A percentile compares a stretch with the other conserved stretches of the same genome.
These are phyloP conservation scores for Tuber borchii DNA, from an alignment of 495 filamentous ascomycete species.

Conservation along the genomic window DNA sequence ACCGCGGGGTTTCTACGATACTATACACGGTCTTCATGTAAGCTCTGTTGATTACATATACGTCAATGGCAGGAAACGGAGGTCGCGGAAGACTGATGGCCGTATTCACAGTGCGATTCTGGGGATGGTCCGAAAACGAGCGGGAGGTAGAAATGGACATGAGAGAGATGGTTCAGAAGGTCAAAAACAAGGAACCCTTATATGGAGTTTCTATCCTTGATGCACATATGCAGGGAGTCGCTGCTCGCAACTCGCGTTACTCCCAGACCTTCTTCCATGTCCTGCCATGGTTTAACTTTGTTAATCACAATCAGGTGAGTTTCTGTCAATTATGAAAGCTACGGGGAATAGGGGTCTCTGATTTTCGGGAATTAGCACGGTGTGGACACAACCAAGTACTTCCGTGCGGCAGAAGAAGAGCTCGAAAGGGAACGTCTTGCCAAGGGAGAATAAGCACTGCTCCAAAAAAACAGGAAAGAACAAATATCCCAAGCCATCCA, in stretches of 20 bases:
- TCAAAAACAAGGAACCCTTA: slow-evolving; percentile 83
- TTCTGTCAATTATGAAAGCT: slow-evolving; percentile 21
- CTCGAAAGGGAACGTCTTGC: slow-evolving; percentile 52
- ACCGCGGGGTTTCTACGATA: slow-evolving; percentile 70
- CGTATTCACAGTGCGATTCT: slow-evolving; percentile 66
- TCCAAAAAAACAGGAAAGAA: slow-evolving; percentile 11
- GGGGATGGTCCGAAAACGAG: slow-evolving; percentile 84
- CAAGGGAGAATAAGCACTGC: slow-evolving; percentile 22
- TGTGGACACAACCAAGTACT: slow-evolving; percentile 97
- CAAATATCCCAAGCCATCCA: slow-evolving; percentile 18
- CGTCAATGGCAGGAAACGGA: not conserved
- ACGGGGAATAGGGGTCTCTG: not conserved
- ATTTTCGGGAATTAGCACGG: slow-evolving; percentile 58
- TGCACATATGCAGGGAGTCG: slow-evolving; percentile 87
- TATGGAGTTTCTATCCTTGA: slow-evolving; percentile 74
- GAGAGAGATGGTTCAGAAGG: slow-evolving; percentile 92
- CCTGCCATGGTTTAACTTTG: slow-evolving; percentile 93
- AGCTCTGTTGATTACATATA: slow-evolving; percentile 26
- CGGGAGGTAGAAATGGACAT: slow-evolving; percentile 94
- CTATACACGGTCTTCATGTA: slow-evolving; percentile 67
- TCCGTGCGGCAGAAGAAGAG: slow-evolving; percentile 88
- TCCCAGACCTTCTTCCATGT: slow-evolving; percentile 72
- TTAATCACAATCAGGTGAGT: slow-evolving; percentile 78
- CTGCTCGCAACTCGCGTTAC: slow-evolving; percentile 86
- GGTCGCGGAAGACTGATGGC: slow-evolving; percentile 15